Conservation (phyloP, 2,329 filamentous ascomycete species). For the Alternaria postmessia region DNA sequence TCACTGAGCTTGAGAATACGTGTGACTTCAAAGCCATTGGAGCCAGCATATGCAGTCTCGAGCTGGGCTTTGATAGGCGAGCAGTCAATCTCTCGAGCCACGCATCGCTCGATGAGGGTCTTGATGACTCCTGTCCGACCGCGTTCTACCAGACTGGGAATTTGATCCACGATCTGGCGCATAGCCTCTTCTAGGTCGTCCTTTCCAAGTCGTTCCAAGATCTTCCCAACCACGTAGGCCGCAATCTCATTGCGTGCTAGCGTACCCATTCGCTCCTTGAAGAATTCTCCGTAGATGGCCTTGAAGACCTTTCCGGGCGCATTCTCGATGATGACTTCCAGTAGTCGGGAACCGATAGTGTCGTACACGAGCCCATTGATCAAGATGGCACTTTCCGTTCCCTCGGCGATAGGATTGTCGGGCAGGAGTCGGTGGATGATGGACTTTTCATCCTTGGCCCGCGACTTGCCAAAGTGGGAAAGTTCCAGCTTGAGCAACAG, state of each 20-base stretch:
- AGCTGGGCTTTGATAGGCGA: slow-evolving; percentile 64
- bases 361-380: slow-evolving; percentile 90
- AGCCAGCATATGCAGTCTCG: slow-evolving; percentile 63
- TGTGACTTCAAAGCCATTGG: slow-evolving; percentile 62
- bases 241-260: slow-evolving; percentile 90
- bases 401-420: slow-evolving; percentile 77
- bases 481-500: slow-evolving; percentile 88
- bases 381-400: slow-evolving; percentile 78
- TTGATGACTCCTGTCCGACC: slow-evolving; percentile 81
- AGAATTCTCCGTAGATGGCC: slow-evolving; percentile 78
- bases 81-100: slow-evolving; percentile 69
- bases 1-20: slow-evolving; percentile 68
- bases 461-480: slow-evolving; percentile 72
- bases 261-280: slow-evolving; percentile 80
- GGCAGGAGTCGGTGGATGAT: slow-evolving; percentile 82
- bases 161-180: slow-evolving; percentile 73
- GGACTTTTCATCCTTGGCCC: slow-evolving; percentile 69
- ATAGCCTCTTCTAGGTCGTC: slow-evolving; percentile 82
- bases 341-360: slow-evolving; percentile 83
- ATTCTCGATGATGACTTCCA: slow-evolving; percentile 84
- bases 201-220: slow-evolving; percentile 83
- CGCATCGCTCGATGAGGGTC: slow-evolving; percentile 82
- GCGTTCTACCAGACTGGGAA: slow-evolving; percentile 76
- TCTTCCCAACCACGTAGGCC: slow-evolving; percentile 82
- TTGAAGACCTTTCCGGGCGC: slow-evolving; percentile 92